Base-by-base conservation (phyloP, 148 eudicot species). In the Chenopodium suecicum region DNA sequence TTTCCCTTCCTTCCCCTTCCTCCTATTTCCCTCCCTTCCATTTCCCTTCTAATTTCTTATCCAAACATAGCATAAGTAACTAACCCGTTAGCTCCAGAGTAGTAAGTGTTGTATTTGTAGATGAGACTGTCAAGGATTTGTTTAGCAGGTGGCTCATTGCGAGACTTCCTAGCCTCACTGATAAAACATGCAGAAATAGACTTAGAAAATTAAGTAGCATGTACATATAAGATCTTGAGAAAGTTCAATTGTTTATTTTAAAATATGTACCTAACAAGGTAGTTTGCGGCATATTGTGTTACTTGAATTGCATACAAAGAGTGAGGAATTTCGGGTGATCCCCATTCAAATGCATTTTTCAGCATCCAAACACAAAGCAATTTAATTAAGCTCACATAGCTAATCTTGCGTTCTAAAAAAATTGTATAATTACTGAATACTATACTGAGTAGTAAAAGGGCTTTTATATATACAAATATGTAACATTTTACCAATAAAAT, bases 271-370 rank as follows among this genome's bases (percentile, higher is more conserved):
- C 76, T 74, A 48, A 74, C n/a, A 56, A 74, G 54, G 62, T 14
- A 47, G 76, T 25, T 74, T 48, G 76, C 76, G n/a, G 63, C 62
- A 25, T 74, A 50, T 23, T 74, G 76, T 14, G 76, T 74, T 52
- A 74, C 76, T 74, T 48, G 76, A 50, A 74, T 56, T 0, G 63
- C 76, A 29, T 74, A 16, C 62, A 50, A 74, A n/a, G 76, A 48
- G 14, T 74, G 34, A 7, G 76, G 76, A 47, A 74, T 74, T 50
- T 74, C 63, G 0, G 76, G 54, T 23, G 31, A 74, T 3, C 76
- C 62, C 76, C 76, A 74, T n/a, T 74, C 76, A 23, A 47, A 74
- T 47, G 76, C 76, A 47, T 74, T 74, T 25, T 74, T 74, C 76
- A 25, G 62, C 76, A 74, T n/a, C 19, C 46, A 41, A 41, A 0